Evolutionary conservation across 805 yeast species (phyloP), one percentile per base, ranked within the genome.

Genomic region (Suhomyces sp.): DNA sequence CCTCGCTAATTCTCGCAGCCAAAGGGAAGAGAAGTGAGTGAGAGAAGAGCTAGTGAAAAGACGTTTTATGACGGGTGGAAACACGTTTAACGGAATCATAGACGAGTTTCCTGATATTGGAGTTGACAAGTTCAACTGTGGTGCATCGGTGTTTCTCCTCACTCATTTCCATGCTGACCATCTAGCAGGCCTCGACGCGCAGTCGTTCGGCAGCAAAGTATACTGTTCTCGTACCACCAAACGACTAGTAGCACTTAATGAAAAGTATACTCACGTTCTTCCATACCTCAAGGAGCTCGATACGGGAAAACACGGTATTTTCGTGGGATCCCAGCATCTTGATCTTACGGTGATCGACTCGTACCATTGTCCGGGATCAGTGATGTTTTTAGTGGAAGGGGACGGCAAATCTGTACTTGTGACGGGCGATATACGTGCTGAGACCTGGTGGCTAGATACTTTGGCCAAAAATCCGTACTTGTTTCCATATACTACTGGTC

Each of bases 351-450:
- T 78, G 26, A 69, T 84, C 2, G 75, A 75, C 5, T 75, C 84
- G 0, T 74, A 82, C 59, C 88, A 84, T 57, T 84, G 88, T 59
- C 82, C 85, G 10, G 88, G 87, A 3, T 73, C 85, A 3, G 71
- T 74, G 2, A 80, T 83, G 84, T 78, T 80, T 52, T 69, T 84
- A 27, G 52, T 84, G 1, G 79, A 79, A 54, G 65, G 65, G 13
- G 44, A 49, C 1, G 40, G 12, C 52, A 54, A 47, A 8, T 62
- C 81, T 0, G 76, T 83, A 1, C 67, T 84, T 7, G 68, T 74
- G 29, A 83, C 87, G 0, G 88, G 87, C 2, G 88, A 84, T 59
- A 51, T 81, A 3, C 66, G 86, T 26, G 85, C 85, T 6, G 87
- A 84, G 60, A 46, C 55, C 1, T 79, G 83, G 81, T 81, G 83